These are phyloP conservation scores for Stentor coeruleus DNA, from an alignment of 73 alveolate genomes.

Conservation along the genomic window DNA sequence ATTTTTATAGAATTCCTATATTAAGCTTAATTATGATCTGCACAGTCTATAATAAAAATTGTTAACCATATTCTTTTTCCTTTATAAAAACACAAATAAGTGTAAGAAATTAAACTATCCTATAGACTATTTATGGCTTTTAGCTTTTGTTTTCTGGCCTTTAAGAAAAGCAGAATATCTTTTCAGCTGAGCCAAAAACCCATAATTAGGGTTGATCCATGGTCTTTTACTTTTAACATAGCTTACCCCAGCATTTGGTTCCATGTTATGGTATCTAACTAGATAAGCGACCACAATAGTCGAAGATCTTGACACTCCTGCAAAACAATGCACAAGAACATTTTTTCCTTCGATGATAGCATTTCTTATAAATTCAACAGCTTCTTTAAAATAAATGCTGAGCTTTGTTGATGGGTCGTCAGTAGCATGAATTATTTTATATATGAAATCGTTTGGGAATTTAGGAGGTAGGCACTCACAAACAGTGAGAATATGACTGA, in stretches of 20 bases:
- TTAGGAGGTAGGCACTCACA: slow-evolving; percentile 25
- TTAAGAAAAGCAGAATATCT: background rate
- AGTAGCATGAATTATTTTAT: slow-evolving; percentile 42
- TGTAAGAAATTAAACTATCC: too few species aligned
- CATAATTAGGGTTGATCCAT: slow-evolving; percentile 56
- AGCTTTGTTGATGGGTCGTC: slow-evolving; percentile 49
- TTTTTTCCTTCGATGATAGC: slow-evolving; percentile 51
- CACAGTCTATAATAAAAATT: too few species aligned
- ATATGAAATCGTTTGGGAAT: slow-evolving; percentile 32
- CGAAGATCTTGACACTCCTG: slow-evolving; percentile 69
- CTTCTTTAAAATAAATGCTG: slow-evolving; percentile 31
- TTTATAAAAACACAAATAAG: too few species aligned
- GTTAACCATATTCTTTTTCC: too few species aligned
- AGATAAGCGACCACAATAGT: slow-evolving; percentile 59
- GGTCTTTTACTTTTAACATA: slow-evolving; percentile 53
- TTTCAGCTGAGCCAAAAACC: slow-evolving; percentile 34
- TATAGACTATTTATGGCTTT: too few species aligned
- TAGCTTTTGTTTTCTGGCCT: background rate
- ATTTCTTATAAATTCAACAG: slow-evolving; percentile 43
- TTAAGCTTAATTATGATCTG: too few species aligned
- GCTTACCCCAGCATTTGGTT: slow-evolving; percentile 39
- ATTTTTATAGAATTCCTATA: too few species aligned
- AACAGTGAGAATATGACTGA: background rate
- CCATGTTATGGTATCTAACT: slow-evolving; percentile 50
- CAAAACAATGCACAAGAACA: slow-evolving; percentile 69